Conservation (phyloP, 805 yeast genomes). For the Candida ipomoeae region DNA sequence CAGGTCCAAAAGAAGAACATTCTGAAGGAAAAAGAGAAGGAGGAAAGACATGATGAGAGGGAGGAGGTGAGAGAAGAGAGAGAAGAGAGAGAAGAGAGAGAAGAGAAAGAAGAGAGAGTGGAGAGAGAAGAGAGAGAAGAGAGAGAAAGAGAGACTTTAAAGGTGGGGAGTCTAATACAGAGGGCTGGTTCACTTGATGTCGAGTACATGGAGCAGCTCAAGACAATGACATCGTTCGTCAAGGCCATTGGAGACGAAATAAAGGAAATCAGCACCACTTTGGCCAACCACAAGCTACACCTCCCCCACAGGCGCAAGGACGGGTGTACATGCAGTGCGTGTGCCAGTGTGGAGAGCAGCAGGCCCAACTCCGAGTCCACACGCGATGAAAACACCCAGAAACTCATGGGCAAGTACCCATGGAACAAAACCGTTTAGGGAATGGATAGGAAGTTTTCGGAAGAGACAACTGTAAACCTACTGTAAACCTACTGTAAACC, state of each 20-base stretch:
- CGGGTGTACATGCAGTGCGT: background rate
- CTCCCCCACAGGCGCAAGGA: background rate
- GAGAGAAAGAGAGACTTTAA: background rate
- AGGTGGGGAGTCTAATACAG: background rate
- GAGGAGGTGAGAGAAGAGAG: background rate
- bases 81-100: background rate
- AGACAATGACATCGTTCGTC: background rate
- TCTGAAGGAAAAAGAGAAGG: background rate
- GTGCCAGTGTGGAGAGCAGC: slow-evolving; percentile 5
- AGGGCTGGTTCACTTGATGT: background rate
- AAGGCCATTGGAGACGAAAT: slow-evolving; percentile 5
- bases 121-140: background rate
- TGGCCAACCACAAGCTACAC: background rate
- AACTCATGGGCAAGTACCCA: slow-evolving; percentile 13
- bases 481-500: too few relatives aligned
- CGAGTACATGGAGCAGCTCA: background rate
- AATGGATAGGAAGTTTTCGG: too few relatives aligned
- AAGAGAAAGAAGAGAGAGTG: background rate
- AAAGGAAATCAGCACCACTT: background rate
- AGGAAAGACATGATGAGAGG: background rate
- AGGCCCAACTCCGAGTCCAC: slow-evolving; percentile 13
- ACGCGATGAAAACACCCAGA: slow-evolving; percentile 12
- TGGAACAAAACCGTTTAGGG: slow-evolving; percentile 14
- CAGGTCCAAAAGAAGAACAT: background rate
- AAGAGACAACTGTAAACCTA: too few relatives aligned